These are phyloP conservation scores for Gymnopilus dilepis DNA, from an alignment of 768 basidiomycete genomes.

Conservation along the genomic window DNA sequence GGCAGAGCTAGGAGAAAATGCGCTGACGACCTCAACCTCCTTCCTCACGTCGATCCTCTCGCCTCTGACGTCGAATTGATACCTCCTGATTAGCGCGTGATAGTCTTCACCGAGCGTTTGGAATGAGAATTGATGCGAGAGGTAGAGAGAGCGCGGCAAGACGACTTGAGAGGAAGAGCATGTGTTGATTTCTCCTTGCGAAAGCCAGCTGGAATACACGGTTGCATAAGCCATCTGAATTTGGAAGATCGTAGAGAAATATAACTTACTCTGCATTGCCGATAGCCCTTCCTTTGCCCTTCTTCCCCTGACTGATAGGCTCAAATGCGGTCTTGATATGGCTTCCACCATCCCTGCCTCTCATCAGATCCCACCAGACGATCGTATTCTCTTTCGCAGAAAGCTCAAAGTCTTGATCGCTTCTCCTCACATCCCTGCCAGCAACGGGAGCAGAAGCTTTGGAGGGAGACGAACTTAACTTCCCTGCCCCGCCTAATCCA, in stretches of 20 bases:
- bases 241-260: conserved; percentile 10
- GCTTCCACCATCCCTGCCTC: conserved; percentile 51
- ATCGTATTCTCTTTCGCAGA: conserved; percentile 45
- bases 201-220: conserved; percentile 56
- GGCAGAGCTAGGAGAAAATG: conserved; percentile 38
- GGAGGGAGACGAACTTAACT: conserved; percentile 40
- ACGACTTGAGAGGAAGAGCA: conserved; percentile 60
- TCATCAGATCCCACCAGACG: conserved; percentile 69
- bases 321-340: conserved; percentile 49
- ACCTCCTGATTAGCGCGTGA: conserved; percentile 73
- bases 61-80: conserved; percentile 62
- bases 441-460: conserved; percentile 15
- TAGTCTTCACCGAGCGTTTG: conserved; percentile 77
- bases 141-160: conserved; percentile 79
- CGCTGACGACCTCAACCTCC: conserved; percentile 66
- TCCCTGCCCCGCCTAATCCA: conserved; percentile 49
- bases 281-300: background rate
- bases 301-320: background rate
- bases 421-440: conserved; percentile 2
- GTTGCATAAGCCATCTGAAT: background rate
- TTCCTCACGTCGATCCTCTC: conserved; percentile 71
- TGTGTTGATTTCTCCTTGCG: conserved; percentile 85
- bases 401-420: conserved; percentile 39
- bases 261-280: conserved; percentile 26
- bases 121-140: conserved; percentile 87